Base-by-base conservation (phyloP, 768 basidiomycete species). In the Kwoniella heveanensis region DNA sequence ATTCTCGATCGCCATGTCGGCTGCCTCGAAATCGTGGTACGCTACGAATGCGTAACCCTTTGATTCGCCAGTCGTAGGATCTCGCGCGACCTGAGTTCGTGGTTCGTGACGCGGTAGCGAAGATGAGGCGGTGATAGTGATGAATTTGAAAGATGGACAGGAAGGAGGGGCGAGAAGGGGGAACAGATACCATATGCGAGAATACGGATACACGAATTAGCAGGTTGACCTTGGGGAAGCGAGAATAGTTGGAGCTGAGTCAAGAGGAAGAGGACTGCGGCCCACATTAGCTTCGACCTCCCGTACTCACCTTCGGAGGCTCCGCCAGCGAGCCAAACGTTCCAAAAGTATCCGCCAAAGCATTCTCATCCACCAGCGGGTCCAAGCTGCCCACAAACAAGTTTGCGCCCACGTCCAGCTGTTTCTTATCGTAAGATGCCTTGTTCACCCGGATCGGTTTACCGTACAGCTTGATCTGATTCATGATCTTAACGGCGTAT, bases 401-500 rank as follows among this genome's bases (percentile, higher is more conserved):
- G 80, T 99, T 98, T 10, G 96, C 96, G 27, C 95, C 95, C 49
- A 98, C 92, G 74, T 99, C 96, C 32, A 98, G 84, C 81, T 96
- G 93, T 78, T 96, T 96, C 83, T 96, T 92, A 82, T 97, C 95
- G 64, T 93, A 96, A 15, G 92, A 95, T 8, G 95, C 95, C 88
- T 97, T 99, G 85, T 97, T 98, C 68, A 99, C 95, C 69, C 96
- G 85, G 63, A 99, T 96, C 30, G 96, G 96, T 79, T 98, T 98
- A 25, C 96, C 96, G 87, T 90, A 99, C 57, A 99, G 81, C 81
- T 99, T 99, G 79, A 99, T 98, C 84, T 97, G 95, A 80, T 99
- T 99, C 95, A 98, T 97, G 73, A 98, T 97, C 85, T 97, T 96
- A 85, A 95, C 97, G 62, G 93, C 95, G 81, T 99, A 99, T 82